These are phyloP conservation scores for Pseudocercospora fijiensis DNA, from an alignment of 2,329 filamentous ascomycete genomes.

Conservation along the genomic window DNA sequence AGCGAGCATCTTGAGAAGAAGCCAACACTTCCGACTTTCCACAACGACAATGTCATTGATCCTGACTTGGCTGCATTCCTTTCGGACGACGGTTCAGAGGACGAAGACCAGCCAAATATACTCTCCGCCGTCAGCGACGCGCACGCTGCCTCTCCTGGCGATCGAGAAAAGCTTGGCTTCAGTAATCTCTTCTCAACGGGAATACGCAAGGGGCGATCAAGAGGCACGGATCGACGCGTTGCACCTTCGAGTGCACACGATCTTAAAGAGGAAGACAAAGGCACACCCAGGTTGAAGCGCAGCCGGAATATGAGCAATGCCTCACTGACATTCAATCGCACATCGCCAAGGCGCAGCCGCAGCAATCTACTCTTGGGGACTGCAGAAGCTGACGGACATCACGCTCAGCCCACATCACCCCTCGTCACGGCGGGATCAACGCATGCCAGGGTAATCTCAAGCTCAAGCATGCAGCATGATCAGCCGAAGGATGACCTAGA, in stretches of 20 bases:
- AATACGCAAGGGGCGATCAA: slow-evolving; percentile 72
- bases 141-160: slow-evolving; percentile 49
- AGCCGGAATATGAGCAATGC: slow-evolving; percentile 81
- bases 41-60: slow-evolving; percentile 98
- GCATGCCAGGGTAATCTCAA: slow-evolving; percentile 57
- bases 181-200: slow-evolving; percentile 66
- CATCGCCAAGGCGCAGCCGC: slow-evolving; percentile 67
- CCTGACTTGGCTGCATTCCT: slow-evolving; percentile 93
- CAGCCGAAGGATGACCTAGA: slow-evolving; percentile 55
- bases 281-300: slow-evolving; percentile 53
- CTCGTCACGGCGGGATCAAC: slow-evolving; percentile 15
- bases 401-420: slow-evolving; percentile 22
- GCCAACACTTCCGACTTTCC: slow-evolving; percentile 79
- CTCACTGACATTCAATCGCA: slow-evolving; percentile 68
- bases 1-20: slow-evolving; percentile 66
- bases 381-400: slow-evolving; percentile 27
- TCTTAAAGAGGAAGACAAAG: slow-evolving; percentile 58
- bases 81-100: slow-evolving; percentile 86
- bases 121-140: slow-evolving; percentile 69
- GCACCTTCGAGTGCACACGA: slow-evolving; percentile 63
- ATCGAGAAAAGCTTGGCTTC: slow-evolving; percentile 72
- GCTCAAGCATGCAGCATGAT: slow-evolving; percentile 68
- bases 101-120: slow-evolving; percentile 76
- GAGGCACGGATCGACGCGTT: slow-evolving; percentile 53
- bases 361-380: slow-evolving; percentile 54